A percentile compares a stretch with the other conserved stretches of the same genome.
phyloP scores from a whole-genome alignment of 2,329 filamentous ascomycete genomes.

The Beauveria australis region DNA sequence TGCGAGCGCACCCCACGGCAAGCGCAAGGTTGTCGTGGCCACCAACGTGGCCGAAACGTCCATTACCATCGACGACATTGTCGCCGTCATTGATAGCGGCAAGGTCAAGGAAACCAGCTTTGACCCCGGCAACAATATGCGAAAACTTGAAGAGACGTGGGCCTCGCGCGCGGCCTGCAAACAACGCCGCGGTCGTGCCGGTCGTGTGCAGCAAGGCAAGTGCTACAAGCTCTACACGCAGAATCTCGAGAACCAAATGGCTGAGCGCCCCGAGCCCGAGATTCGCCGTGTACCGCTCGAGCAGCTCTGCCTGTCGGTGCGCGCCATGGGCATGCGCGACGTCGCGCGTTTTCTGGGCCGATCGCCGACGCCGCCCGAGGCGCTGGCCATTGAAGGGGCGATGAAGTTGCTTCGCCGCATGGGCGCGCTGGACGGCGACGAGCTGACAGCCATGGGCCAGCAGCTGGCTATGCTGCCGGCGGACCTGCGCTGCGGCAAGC shows the following conservation, averaged over 20 bases:
- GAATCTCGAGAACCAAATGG: conserved; percentile 79
- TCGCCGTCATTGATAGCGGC: conserved; percentile 91
- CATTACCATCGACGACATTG: conserved; percentile 95
- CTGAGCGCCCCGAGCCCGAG: conserved; percentile 82
- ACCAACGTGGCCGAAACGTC: conserved; percentile 98
- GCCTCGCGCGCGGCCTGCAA: conserved; percentile 90
- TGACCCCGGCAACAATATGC: conserved; percentile 86
- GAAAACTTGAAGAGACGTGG: conserved; percentile 90
- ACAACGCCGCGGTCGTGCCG: conserved; percentile 85
- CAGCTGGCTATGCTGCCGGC: conserved; percentile 94
- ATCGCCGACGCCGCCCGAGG: conserved; percentile 83
- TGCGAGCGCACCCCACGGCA: conserved; percentile 62
- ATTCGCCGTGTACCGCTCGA: conserved; percentile 89
- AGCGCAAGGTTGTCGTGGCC: conserved; percentile 85
- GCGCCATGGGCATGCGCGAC: conserved; percentile 85
- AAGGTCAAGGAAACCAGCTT: conserved; percentile 96
- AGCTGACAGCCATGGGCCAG: conserved; percentile 81
- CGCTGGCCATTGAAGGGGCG: conserved; percentile 76
- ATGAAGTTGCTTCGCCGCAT: conserved; percentile 72
- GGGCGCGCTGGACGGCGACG: conserved; percentile 78
- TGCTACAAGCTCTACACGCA: conserved; percentile 95
- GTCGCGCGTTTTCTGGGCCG: conserved; percentile 74
- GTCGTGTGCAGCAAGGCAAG: conserved; percentile 79
- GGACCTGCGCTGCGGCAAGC: conserved; percentile 84
- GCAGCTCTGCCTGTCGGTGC: conserved; percentile 87